phyloP scores from a whole-genome alignment of 441 rosid species.

The Rhodomyrtus psidioides region DNA sequence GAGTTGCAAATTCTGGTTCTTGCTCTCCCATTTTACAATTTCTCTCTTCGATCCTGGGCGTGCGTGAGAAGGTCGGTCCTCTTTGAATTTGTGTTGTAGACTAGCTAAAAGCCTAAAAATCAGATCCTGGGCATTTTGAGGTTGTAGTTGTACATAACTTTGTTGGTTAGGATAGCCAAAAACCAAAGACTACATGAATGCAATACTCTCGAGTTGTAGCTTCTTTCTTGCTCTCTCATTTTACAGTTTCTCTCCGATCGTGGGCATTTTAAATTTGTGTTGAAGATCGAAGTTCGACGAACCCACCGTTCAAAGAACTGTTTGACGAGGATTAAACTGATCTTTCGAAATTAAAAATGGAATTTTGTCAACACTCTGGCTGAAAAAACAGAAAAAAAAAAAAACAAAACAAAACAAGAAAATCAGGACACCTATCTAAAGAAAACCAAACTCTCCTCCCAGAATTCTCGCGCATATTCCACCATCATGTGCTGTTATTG shows the following conservation, averaged over 20 bases:
- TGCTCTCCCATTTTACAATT: not conserved
- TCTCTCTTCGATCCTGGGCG: not conserved
- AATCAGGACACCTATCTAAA: not conserved
- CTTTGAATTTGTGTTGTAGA: no score
- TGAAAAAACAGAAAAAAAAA: no score
- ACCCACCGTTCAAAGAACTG: not conserved
- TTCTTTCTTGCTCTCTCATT: not conserved
- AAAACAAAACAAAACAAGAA: not conserved
- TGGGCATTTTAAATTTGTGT: not conserved
- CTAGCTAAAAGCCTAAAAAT: no score
- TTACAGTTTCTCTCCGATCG: not conserved
- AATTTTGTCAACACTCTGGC: not conserved
- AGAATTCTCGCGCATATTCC: not conserved
- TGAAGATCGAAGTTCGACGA: not conserved
- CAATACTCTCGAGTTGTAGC: not conserved
- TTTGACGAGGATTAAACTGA: not conserved
- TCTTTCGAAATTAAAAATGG: not conserved
- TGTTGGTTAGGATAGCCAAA: not conserved
- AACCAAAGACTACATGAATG: not conserved
- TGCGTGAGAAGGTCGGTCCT: no score
- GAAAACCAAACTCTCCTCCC: not conserved
- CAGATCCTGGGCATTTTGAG: no score
- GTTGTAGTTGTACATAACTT: not conserved
- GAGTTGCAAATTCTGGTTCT: not conserved
- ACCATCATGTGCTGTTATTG: not conserved